A percentile compares a stretch with the other conserved stretches of the same genome.
phyloP scores from a whole-genome alignment of 2,329 filamentous ascomycete species.

The Colletotrichum noveboracense region DNA sequence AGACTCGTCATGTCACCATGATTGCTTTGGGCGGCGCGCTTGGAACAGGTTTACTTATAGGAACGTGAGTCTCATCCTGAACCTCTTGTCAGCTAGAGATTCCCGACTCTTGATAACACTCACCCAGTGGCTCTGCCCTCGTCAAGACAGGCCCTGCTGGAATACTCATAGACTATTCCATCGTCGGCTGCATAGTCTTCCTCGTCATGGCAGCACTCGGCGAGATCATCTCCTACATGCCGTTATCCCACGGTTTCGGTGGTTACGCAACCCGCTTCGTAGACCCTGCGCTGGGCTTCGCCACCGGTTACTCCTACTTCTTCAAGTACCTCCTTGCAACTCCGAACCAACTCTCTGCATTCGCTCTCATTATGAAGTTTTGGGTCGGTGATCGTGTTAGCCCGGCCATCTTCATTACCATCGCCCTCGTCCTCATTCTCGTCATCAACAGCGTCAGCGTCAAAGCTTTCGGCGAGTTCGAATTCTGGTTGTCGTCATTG shows the following conservation, averaged over 20 bases:
- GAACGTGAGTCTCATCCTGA: conserved; percentile 33
- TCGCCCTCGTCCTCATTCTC: conserved; percentile 19
- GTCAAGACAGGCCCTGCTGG: conserved; percentile 49
- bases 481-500: conserved; percentile 51
- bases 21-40: conserved; percentile 43
- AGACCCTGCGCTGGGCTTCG: conserved; percentile 39
- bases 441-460: conserved; percentile 57
- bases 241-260: conserved; percentile 55
- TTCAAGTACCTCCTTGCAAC: conserved; percentile 26
- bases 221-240: conserved; percentile 36
- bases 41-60: conserved; percentile 52
- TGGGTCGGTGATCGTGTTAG: conserved; percentile 6
- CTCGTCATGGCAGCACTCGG: conserved; percentile 55
- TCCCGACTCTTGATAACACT: not conserved
- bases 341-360: conserved; percentile 43
- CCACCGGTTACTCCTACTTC: conserved; percentile 14
- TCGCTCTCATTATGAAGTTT: conserved; percentile 31
- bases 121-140: conserved; percentile 45
- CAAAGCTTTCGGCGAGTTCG: conserved; percentile 26
- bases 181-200: conserved; percentile 56
- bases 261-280: conserved; percentile 69
- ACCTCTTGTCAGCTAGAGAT: not conserved
- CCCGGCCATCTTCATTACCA: conserved; percentile 16
- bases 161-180: conserved; percentile 42
- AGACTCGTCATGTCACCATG: conserved; percentile 38